Percentiles rank a stretch among this genome's conserved stretches.
These are phyloP conservation scores for Russula dissimulans DNA, from an alignment of 768 basidiomycete species.

Conservation along the genomic window DNA sequence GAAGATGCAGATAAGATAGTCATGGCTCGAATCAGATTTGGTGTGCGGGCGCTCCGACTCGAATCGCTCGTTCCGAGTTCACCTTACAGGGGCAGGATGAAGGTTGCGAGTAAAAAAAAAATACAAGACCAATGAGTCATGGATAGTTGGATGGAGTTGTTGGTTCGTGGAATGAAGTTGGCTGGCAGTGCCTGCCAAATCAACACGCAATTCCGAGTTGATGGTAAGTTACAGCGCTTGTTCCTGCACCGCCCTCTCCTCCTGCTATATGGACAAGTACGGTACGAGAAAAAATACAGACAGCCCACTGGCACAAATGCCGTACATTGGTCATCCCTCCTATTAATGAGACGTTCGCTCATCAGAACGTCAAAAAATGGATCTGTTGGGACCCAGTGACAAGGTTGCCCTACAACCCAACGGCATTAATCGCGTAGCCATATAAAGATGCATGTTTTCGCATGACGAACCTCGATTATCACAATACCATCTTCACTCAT, in stretches of 20 bases:
- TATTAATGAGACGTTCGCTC: neutral
- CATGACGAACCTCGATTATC: conserved; percentile 12
- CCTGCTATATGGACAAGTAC: neutral
- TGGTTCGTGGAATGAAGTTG: neutral
- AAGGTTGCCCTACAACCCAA: neutral
- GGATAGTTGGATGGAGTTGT: neutral
- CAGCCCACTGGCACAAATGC: conserved; percentile 5
- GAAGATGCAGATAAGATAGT: no score
- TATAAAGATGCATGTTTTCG: neutral
- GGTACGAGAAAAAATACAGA: neutral
- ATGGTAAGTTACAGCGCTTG: neutral
- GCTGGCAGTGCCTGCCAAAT: no score
- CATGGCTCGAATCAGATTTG: no score
- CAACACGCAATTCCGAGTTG: neutral
- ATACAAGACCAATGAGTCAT: conserved; percentile 8
- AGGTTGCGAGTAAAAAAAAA: neutral
- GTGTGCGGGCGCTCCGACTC: no score
- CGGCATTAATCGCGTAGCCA: conserved; percentile 6
- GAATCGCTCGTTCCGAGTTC: no score
- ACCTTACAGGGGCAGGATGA: no score
- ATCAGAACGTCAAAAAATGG: conserved; percentile 15
- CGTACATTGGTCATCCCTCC: neutral
- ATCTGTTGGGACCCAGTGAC: neutral
- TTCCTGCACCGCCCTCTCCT: neutral
- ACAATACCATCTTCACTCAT: conserved; percentile 18